Conservation (phyloP, 805 yeast species). For the Saccharomycopsis lassenensis region DNA sequence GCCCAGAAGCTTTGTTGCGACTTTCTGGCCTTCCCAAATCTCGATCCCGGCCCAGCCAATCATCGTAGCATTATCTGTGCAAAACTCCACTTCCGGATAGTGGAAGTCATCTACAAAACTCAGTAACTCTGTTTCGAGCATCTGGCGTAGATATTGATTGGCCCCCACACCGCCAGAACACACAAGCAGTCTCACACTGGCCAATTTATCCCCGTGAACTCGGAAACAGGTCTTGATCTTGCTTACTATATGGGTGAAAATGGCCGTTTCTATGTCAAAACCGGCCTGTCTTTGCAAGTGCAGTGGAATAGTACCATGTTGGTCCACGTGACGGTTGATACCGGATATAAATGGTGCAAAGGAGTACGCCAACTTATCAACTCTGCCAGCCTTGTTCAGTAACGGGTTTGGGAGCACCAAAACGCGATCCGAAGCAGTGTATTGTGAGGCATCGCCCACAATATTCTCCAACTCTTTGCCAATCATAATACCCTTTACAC, state of each 20-base stretch:
- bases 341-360: conserved; percentile 68
- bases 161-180: conserved; percentile 95
- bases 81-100: conserved; percentile 60
- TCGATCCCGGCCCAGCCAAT: conserved; percentile 97
- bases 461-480: conserved; percentile 72
- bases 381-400: conserved; percentile 35
- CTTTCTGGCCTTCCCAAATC: conserved; percentile 43
- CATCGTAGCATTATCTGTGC: conserved; percentile 96
- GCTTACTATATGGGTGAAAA: conserved; percentile 63
- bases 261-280: conserved; percentile 46
- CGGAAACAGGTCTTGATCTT: conserved; percentile 43
- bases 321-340: conserved; percentile 30
- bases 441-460: too few species aligned
- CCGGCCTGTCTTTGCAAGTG: conserved; percentile 36
- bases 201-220: conserved; percentile 31
- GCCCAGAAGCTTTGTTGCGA: conserved; percentile 39
- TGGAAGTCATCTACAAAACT: conserved; percentile 32
- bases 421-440: conserved; percentile 1
- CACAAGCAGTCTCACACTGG: conserved; percentile 44
- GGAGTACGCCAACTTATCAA: conserved; percentile 44
- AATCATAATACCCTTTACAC: conserved; percentile 64
- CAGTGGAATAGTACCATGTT: conserved; percentile 19
- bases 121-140: conserved; percentile 32
- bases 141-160: conserved; percentile 43
- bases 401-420: conserved; percentile 40